Percentiles rank a stretch among this genome's conserved stretches.
These are phyloP conservation scores for Kluyveromyces siamensis DNA, from an alignment of 805 yeast species.

Conservation along the genomic window DNA sequence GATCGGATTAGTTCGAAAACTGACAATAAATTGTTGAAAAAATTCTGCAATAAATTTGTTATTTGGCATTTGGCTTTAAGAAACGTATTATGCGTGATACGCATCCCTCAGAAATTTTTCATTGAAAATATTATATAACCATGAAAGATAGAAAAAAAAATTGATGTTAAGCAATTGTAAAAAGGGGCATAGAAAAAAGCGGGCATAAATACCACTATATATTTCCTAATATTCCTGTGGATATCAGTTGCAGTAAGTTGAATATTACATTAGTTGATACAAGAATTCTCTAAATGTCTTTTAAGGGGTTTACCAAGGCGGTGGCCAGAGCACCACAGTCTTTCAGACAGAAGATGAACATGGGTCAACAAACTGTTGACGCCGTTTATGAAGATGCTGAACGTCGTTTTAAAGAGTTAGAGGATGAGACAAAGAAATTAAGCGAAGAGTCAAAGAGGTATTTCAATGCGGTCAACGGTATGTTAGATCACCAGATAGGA, in stretches of 20 bases:
- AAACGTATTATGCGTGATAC: too few relatives aligned
- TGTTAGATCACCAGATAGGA: conserved; percentile 89
- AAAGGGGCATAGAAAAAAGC: background rate
- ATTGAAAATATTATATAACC: too few relatives aligned
- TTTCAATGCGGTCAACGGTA: conserved; percentile 84
- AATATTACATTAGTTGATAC: too few relatives aligned
- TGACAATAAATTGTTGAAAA: too few relatives aligned
- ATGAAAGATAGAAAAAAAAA: background rate
- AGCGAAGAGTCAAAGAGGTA: conserved; percentile 87
- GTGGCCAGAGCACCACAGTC: conserved; percentile 84
- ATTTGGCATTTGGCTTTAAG: too few relatives aligned
- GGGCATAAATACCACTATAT: background rate
- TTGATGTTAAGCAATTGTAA: too few relatives aligned
- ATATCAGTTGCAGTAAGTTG: too few relatives aligned
- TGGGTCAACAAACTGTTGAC: conserved; percentile 72
- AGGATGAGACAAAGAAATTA: conserved; percentile 77
- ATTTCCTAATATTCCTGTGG: too few relatives aligned
- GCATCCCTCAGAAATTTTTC: too few relatives aligned
- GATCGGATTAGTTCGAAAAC: too few relatives aligned
- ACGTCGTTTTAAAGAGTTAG: conserved; percentile 89
- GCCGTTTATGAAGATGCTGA: conserved; percentile 94
- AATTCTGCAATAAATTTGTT: too few relatives aligned
- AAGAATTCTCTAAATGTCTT: conserved; percentile 52
- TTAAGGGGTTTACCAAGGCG: conserved; percentile 79
- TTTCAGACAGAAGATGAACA: conserved; percentile 82